A percentile compares a stretch with the other conserved stretches of the same genome.
These are phyloP conservation scores for Acer negundo DNA, from an alignment of 345 rosid genomes.

Conservation along the genomic window DNA sequence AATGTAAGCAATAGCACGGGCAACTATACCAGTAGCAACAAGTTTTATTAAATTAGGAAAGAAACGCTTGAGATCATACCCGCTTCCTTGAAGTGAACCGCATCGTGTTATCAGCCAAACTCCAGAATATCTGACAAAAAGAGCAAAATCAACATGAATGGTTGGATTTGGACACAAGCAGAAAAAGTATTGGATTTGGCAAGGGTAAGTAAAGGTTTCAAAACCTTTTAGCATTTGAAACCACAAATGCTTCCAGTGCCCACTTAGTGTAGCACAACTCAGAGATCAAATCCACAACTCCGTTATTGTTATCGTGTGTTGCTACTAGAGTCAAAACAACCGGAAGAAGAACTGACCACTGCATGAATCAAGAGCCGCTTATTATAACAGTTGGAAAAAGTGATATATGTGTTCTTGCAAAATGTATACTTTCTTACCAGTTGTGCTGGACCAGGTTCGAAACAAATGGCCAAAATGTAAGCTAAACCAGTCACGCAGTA, in stretches of 20 bases:
- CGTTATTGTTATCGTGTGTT: slow-evolving; percentile 42
- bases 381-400: no score
- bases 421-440: slow-evolving; percentile 58
- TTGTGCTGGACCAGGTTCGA: slow-evolving; percentile 93
- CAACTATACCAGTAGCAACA: slow-evolving; percentile 53
- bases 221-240: slow-evolving; percentile 92
- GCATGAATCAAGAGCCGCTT: slow-evolving; percentile 25
- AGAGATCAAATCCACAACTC: slow-evolving; percentile 38
- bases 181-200: background rate
- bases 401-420: background rate
- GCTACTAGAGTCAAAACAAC: slow-evolving; percentile 93
- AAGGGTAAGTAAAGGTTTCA: slow-evolving; percentile 7
- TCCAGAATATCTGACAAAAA: slow-evolving; percentile 69
- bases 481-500: slow-evolving; percentile 98
- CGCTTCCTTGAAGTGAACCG: slow-evolving; percentile 65
- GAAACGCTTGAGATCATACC: slow-evolving; percentile 73
- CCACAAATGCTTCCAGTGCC: slow-evolving; percentile 96
- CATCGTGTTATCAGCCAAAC: slow-evolving; percentile 97
- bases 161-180: background rate
- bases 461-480: slow-evolving; percentile 69
- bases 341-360: slow-evolving; percentile 99
- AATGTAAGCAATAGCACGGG: slow-evolving; percentile 62
- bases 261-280: slow-evolving; percentile 81
- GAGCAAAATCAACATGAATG: background rate
- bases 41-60: slow-evolving; percentile 55